Evolutionary conservation across 2,329 filamentous ascomycete species (phyloP).

Genomic region (Fusarium acutatum): DNA sequence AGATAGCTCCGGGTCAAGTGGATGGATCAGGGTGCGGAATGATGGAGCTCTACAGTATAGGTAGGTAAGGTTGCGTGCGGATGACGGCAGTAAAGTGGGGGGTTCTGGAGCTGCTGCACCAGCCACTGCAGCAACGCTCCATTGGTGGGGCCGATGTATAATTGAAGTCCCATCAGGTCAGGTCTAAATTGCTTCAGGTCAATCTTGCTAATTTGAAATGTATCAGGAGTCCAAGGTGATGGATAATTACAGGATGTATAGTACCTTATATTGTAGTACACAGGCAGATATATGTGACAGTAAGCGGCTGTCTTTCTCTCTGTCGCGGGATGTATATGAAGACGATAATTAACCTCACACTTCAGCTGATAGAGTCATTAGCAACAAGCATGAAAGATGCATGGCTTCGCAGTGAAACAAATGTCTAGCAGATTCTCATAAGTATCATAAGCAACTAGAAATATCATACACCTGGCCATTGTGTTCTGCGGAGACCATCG

Average conservation of each 20-base stretch:
- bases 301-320: neutral
- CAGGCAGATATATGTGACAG: neutral
- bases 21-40: neutral
- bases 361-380: neutral
- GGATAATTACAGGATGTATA: neutral
- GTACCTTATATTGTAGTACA: neutral
- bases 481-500: neutral
- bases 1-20: neutral
- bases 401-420: neutral
- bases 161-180: neutral
- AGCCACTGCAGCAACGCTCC: neutral
- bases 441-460: neutral
- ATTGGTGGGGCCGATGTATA: neutral
- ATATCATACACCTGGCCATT: neutral
- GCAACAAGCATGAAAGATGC: neutral
- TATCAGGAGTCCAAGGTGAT: neutral
- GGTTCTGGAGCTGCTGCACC: neutral
- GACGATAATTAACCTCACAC: neutral
- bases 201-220: neutral
- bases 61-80: neutral
- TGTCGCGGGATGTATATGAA: neutral
- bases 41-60: constrained; percentile 11
- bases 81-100: constrained; percentile 37
- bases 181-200: neutral
- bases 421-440: neutral